Base-by-base conservation (phyloP, 495 filamentous ascomycete genomes). In the Tuber umbilicatum region DNA sequence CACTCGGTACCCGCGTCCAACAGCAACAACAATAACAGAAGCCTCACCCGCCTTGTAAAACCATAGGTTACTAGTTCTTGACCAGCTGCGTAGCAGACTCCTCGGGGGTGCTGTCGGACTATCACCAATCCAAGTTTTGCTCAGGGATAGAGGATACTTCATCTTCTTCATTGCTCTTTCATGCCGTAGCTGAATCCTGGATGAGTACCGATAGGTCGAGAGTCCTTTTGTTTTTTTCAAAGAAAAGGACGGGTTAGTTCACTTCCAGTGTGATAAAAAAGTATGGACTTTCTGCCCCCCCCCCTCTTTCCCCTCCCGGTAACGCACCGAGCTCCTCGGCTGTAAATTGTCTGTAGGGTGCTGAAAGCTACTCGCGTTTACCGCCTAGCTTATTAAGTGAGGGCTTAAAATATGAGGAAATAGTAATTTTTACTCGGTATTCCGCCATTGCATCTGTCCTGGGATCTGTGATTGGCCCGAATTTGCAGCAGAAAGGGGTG, bases 21-120 rank as follows among this genome's bases (percentile, higher is more conserved):
- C 27, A 64, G 55, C 50, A 60, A 12, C n/a, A 60, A 60, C n/a
- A 17, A n/a, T n/a, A 55, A 64, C 55, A 64, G 55, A 64, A 64
- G 27, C 55, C 55, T 64, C 55, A n/a, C 55, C 55, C 55, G 35
- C 55, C 27, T 35, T 35, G 27, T 31, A 14, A 35, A 64, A 64
- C 27, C n/a, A 5, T 17, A 31, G 55, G 55, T 35, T 35, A 64
- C 31, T 60, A n/a, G 50, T 31, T 27, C n/a, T 60, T 60, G 50
- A n/a, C n/a, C 50, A 60, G n/a, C 50, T 60, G 50, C 4, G 55
- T 31, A 17, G n/a, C 27, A 64, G 12, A 31, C 55, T 17, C 55
- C 55, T 31, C 27, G 55, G 7, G 55, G 55, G 27, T 31, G 12
- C 17, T 64, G 27, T 64, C 35, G n/a, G n/a, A 31, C 17, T 64